phyloP scores from a whole-genome alignment of 1,284 basidiomycete genomes.

The Coniferiporia sulphurascens region DNA sequence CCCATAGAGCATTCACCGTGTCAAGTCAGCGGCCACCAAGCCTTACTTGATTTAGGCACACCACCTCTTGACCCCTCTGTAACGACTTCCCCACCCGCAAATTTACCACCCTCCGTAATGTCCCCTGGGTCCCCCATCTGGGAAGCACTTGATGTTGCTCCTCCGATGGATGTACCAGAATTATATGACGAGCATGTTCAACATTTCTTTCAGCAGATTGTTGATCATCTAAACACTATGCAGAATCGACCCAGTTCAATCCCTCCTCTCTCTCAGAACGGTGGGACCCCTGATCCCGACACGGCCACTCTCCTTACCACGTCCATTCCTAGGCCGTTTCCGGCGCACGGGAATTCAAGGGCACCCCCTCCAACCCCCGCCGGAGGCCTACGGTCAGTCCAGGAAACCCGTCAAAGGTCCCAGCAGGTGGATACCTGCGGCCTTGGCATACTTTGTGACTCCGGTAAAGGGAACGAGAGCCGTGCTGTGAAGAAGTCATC shows the following conservation, averaged over 20 bases:
- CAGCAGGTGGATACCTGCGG: background rate
- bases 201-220: slow-evolving; percentile 77
- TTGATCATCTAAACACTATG: slow-evolving; percentile 73
- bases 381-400: background rate
- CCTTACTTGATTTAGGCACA: slow-evolving; percentile 7
- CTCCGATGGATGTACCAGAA: slow-evolving; percentile 36
- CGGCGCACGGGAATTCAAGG: background rate
- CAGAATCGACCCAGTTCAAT: slow-evolving; percentile 36
- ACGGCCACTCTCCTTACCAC: background rate
- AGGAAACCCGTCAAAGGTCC: background rate
- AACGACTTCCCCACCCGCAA: slow-evolving; percentile 21
- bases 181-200: slow-evolving; percentile 69
- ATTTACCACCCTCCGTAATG: slow-evolving; percentile 21
- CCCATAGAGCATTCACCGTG: background rate
- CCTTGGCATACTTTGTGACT: background rate
- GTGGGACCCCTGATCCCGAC: slow-evolving; percentile 22
- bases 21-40: background rate
- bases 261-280: slow-evolving; percentile 23
- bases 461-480: slow-evolving; percentile 34
- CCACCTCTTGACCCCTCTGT: slow-evolving; percentile 28
- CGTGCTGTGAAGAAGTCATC: slow-evolving; percentile 40
- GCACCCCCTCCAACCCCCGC: background rate
- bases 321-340: background rate
- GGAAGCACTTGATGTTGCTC: slow-evolving; percentile 33
- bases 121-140: slow-evolving; percentile 28